Percentiles rank a stretch among this genome's conserved stretches.
These are phyloP conservation scores for Cercospora janseana DNA, from an alignment of 2,329 filamentous ascomycete genomes.

Conservation along the genomic window DNA sequence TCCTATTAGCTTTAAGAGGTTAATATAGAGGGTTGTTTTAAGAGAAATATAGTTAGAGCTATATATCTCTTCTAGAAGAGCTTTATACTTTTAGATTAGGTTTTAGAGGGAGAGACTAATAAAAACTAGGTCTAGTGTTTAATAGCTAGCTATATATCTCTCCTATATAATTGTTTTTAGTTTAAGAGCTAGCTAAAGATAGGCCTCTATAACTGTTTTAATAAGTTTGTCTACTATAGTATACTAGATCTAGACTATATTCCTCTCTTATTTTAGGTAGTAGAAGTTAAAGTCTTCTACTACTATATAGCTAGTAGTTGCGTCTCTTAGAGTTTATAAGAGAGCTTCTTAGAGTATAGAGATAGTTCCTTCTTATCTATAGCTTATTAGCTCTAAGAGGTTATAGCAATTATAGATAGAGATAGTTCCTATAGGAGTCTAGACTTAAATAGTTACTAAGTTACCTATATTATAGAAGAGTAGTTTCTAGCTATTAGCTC, in stretches of 20 bases:
- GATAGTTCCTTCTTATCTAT: too few relatives aligned
- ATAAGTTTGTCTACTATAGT: not conserved
- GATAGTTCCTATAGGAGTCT: too few relatives aligned
- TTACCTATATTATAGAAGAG: too few relatives aligned
- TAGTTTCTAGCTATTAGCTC: too few relatives aligned
- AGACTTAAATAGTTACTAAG: too few relatives aligned
- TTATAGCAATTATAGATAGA: too few relatives aligned
- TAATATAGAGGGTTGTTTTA: not conserved
- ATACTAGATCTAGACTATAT: not conserved
- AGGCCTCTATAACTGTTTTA: not conserved
- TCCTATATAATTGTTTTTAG: not conserved
- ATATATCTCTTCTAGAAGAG: not conserved
- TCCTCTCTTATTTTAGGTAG: not conserved
- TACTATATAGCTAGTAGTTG: not conserved
- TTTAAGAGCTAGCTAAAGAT: not conserved
- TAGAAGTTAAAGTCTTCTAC: not conserved
- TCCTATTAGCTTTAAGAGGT: too few relatives aligned
- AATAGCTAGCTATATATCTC: not conserved
- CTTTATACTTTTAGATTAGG: not conserved
- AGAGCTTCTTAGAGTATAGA: too few relatives aligned
- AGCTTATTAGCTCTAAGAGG: too few relatives aligned
- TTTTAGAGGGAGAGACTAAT: too few relatives aligned
- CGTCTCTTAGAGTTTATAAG: not conserved
- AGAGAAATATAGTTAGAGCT: not conserved
- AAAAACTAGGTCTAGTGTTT: constrained; percentile 1